These are phyloP conservation scores for Phylloporus gajari DNA, from an alignment of 1,284 basidiomycete genomes.

Conservation along the genomic window DNA sequence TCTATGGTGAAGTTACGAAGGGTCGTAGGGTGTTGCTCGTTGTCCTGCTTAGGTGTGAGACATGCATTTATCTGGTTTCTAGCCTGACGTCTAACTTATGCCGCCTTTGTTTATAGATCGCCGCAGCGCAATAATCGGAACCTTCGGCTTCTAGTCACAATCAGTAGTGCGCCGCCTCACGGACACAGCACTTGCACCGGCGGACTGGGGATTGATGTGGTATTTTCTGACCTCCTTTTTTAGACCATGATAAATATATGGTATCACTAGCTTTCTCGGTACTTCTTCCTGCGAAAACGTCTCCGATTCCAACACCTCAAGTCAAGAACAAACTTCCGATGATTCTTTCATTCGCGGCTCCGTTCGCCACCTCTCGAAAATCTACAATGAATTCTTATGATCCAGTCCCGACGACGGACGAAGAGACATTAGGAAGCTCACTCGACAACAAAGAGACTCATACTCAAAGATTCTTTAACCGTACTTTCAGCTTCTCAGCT, in stretches of 20 bases:
- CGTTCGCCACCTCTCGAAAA: slow-evolving; percentile 7
- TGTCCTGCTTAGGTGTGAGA: neutral
- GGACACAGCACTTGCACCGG: slow-evolving; percentile 21
- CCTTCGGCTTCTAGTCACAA: no score
- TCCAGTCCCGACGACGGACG: slow-evolving; percentile 26
- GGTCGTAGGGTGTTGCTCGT: neutral
- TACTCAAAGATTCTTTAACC: neutral
- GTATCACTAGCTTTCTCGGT: neutral
- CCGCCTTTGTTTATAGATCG: neutral
- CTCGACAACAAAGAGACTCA: slow-evolving; percentile 3
- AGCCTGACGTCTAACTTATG: slow-evolving; percentile 7
- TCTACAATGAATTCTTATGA: slow-evolving; percentile 21
- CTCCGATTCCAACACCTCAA: neutral
- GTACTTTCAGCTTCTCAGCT: slow-evolving; percentile 23
- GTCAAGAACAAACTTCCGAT: no score
- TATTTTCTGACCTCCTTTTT: slow-evolving; percentile 8
- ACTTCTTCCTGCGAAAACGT: neutral
- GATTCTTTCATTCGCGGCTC: slow-evolving; percentile 14
- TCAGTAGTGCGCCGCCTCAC: neutral
- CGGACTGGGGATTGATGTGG: neutral
- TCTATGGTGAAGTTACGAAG: slow-evolving; percentile 22
- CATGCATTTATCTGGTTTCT: slow-evolving; percentile 12
- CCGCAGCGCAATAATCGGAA: slow-evolving; percentile 6
- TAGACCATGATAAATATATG: slow-evolving; percentile 15
- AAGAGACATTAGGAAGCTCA: slow-evolving; percentile 27